Base-by-base conservation (phyloP, 305 asterid genomes). In the Ilex paraguariensis region DNA sequence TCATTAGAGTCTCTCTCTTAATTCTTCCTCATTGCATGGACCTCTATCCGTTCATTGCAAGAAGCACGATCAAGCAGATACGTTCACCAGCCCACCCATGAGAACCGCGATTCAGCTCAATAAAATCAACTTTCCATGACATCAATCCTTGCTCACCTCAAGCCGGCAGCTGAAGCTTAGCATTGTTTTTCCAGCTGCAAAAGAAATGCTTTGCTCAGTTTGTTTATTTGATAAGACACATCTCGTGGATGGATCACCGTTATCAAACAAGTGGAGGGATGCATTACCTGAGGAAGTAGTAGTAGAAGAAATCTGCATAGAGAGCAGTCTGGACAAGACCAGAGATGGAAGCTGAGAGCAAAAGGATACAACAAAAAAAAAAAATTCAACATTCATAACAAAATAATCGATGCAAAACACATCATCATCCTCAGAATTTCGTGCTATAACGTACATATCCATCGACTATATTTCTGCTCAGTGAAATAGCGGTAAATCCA, bases 401-500 rank as follows among this genome's bases (percentile, higher is more conserved):
- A 31, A 17, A 2, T 9, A n/a, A 60, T 54, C 32, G 21, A 62
- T 45, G 69, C 66, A 50, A 58, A 58, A 54, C 59, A 45, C 49
- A 55, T 55, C 53, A 56, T 17, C 31, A 42, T 21, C 36, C 51
- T 33, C 56, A 54, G 39, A 39, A 65, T 4, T 62, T 69, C 51
- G 49, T 54, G 40, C 28, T 44, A 36, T 10, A 69, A 66, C 91
- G 78, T 88, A 85, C 96, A 71, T 31, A 88, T 88, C 95, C 94
- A 85, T 80, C 87, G 76, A 52, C 61, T 67, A 75, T 85, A 85
- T 64, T 54, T 82, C 13, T 53, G 72, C 80, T 88, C 96, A 0
- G 91, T 88, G 73, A 88, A 82, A 71, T 87, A 93, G 69, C 99
- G 97, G 81, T 87, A 90, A 60, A 92, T 79, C 97, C 98, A 92